These are phyloP conservation scores for Tetraselmis chui DNA, from an alignment of 139 green algal species.

Conservation along the genomic window DNA sequence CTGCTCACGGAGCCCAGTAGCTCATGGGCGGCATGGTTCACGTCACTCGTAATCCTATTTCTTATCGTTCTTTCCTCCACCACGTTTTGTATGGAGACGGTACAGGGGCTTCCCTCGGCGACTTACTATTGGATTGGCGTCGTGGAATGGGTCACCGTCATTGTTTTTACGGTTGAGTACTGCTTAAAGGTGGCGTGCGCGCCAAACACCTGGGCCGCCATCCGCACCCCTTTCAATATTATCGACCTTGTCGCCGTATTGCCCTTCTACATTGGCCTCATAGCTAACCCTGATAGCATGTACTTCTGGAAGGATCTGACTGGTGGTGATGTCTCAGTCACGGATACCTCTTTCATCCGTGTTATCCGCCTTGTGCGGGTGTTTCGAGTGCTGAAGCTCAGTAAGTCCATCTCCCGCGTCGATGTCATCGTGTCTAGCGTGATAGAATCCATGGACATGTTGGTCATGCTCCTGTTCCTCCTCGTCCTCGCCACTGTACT, in stretches of 20 bases:
- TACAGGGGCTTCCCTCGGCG: background rate
- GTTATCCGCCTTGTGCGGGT: constrained; percentile 33
- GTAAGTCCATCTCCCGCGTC: constrained; percentile 1
- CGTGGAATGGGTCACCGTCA: constrained; percentile 20
- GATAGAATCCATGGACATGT: constrained; percentile 13
- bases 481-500: constrained; percentile 22
- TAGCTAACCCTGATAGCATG: background rate
- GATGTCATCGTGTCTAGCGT: constrained; percentile 20
- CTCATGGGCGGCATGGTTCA: background rate
- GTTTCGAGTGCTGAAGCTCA: constrained; percentile 36
- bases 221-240: constrained; percentile 30
- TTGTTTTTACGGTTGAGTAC: constrained; percentile 33
- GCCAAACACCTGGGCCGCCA: constrained; percentile 18
- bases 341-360: constrained; percentile 25
- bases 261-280: constrained; percentile 32
- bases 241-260: constrained; percentile 37
- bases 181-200: constrained; percentile 12
- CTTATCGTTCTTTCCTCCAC: constrained; percentile 36
- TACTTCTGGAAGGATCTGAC: background rate
- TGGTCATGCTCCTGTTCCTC: constrained; percentile 32
- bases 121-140: background rate
- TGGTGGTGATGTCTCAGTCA: background rate
- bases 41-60: constrained; percentile 27
- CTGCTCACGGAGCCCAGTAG: constrained; percentile 25
- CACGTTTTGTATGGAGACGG: constrained; percentile 34